Percentiles rank a stretch among this genome's conserved stretches.
phyloP scores from a whole-genome alignment of 2,329 filamentous ascomycete genomes.

The Alternaria consortialis region DNA sequence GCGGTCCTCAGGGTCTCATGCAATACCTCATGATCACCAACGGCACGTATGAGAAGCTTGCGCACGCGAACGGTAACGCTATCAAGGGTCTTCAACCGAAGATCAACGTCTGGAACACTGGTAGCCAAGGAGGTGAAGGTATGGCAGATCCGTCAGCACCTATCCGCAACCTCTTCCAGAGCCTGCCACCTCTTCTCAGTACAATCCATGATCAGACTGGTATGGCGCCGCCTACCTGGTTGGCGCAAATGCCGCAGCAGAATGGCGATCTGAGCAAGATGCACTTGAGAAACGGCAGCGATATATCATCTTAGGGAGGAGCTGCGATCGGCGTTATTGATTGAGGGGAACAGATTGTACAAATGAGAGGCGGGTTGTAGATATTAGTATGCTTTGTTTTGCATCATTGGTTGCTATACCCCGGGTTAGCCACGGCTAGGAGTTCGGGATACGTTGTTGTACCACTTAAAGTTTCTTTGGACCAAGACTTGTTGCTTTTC shows the following conservation, averaged over 20 bases:
- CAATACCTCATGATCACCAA: slow-evolving; percentile 90
- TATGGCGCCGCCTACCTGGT: slow-evolving; percentile 80
- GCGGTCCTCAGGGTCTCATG: slow-evolving; percentile 78
- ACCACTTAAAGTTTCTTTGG: background rate
- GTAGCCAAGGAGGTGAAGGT: slow-evolving; percentile 57
- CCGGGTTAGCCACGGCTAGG: slow-evolving; percentile 11
- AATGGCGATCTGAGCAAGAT: slow-evolving; percentile 29
- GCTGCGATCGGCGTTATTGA: background rate
- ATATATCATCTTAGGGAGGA: slow-evolving; percentile 19
- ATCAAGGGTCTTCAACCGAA: slow-evolving; percentile 83
- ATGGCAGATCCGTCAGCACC: slow-evolving; percentile 66
- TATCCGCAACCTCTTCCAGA: slow-evolving; percentile 85
- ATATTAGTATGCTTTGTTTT: slow-evolving; percentile 1
- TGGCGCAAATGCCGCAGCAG: slow-evolving; percentile 61
- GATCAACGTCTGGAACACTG: slow-evolving; percentile 91
- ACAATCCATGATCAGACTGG: slow-evolving; percentile 92
- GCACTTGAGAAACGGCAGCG: slow-evolving; percentile 40
- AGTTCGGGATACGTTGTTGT: slow-evolving; percentile 2
- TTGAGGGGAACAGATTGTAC: background rate
- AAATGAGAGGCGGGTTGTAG: background rate
- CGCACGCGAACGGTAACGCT: slow-evolving; percentile 78
- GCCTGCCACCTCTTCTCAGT: slow-evolving; percentile 79
- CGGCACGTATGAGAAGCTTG: slow-evolving; percentile 79
- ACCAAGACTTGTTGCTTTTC: background rate
- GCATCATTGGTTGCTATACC: slow-evolving; percentile 17